phyloP scores from a whole-genome alignment of 306 rosid species.

The Astragalus membranaceus region DNA sequence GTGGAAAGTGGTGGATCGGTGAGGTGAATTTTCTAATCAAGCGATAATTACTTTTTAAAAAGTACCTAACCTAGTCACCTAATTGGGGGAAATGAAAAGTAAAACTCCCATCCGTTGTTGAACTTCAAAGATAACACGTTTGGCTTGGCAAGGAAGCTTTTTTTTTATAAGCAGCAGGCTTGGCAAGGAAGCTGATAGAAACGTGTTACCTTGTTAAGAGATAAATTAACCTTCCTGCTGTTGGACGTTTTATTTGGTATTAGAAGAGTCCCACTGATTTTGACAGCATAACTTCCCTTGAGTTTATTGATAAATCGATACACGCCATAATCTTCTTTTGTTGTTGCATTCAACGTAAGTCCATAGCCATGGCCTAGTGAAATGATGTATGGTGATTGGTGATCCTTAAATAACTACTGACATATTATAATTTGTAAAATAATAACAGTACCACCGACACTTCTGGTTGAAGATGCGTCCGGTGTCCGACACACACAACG shows the following conservation, averaged over 20 bases:
- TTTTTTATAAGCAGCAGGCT: no score
- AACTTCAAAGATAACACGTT: conserved; percentile 7
- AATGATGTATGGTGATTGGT: no score
- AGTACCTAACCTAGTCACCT: background rate
- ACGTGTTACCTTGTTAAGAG: background rate
- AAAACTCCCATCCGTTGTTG: background rate
- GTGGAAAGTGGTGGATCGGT: background rate
- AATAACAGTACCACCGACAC: no score
- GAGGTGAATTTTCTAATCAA: background rate
- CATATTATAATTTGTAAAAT: no score
- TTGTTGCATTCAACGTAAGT: no score
- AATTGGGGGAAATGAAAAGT: conserved; percentile 11
- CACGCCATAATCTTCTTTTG: no score
- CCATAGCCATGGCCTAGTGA: no score
- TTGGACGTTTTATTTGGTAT: conserved; percentile 13
- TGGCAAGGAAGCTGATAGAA: conserved; percentile 1
- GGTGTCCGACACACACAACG: no score
- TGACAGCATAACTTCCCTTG: conserved; percentile 1
- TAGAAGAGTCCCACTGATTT: background rate
- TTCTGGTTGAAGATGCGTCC: no score
- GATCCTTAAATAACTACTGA: no score
- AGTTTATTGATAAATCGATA: background rate
- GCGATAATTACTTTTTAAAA: background rate
- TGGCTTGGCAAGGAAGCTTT: background rate
- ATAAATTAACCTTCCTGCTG: background rate